These are phyloP conservation scores for Pseudovirgaria hyperparasitica DNA, from an alignment of 2,329 filamentous ascomycete species.

Conservation along the genomic window DNA sequence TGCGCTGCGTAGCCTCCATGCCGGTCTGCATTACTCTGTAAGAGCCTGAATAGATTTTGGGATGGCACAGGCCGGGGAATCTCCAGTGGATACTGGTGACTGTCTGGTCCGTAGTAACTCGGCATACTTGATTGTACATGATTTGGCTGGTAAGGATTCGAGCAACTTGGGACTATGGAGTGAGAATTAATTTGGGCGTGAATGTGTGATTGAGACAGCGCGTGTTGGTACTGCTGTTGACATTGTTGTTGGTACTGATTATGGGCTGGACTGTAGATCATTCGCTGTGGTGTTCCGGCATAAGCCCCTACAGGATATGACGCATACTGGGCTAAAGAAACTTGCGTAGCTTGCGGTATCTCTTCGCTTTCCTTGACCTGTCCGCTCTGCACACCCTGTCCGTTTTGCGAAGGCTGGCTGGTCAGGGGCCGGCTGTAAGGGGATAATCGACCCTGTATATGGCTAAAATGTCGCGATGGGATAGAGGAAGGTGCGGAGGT, in stretches of 20 bases:
- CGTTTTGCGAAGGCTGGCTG: slow-evolving; percentile 27
- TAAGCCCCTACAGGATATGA: no score
- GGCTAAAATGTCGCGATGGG: slow-evolving; percentile 41
- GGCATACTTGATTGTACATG: slow-evolving; percentile 40
- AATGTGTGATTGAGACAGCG: no score
- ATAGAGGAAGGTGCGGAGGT: slow-evolving; percentile 49
- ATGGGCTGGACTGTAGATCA: no score
- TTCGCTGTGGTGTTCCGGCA: no score
- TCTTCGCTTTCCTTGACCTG: no score
- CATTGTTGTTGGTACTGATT: no score
- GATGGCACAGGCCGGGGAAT: slow-evolving; percentile 49
- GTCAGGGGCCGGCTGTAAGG: slow-evolving; percentile 47
- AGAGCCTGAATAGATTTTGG: slow-evolving; percentile 59
- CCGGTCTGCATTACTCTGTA: slow-evolving; percentile 62
- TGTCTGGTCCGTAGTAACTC: slow-evolving; percentile 35
- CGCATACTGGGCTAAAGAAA: no score
- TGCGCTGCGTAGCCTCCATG: slow-evolving; percentile 50
- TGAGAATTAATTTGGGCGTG: slow-evolving; percentile 17
- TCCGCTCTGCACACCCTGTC: no score
- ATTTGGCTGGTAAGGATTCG: slow-evolving; percentile 30
- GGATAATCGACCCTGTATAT: slow-evolving; percentile 48
- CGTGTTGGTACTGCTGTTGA: no score
- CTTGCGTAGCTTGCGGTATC: no score
- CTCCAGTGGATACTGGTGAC: slow-evolving; percentile 40
- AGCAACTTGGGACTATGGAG: slow-evolving; percentile 22